phyloP scores from a whole-genome alignment of 345 rosid species.

The Schrenkiella parvula region DNA sequence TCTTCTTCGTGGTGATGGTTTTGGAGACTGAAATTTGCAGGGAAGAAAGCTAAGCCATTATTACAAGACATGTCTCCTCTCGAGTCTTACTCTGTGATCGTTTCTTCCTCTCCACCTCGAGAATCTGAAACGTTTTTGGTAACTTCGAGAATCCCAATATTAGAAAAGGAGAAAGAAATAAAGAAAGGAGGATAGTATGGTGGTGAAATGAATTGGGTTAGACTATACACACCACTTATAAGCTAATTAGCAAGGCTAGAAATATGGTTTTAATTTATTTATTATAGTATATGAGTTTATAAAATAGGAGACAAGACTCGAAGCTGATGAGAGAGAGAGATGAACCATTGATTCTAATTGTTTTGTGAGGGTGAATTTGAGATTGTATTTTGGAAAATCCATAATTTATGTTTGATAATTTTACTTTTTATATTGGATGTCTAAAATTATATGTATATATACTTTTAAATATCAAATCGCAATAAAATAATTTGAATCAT shows the following conservation, averaged over 20 bases:
- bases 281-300: conserved; percentile 2
- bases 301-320: conserved; percentile 10
- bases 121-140: not conserved
- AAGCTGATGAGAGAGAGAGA: not conserved
- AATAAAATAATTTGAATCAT: no score
- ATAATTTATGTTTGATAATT: not conserved
- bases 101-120: not conserved
- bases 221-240: conserved; percentile 24
- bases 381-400: not conserved
- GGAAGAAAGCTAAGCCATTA: conserved; percentile 85
- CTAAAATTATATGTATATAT: not conserved
- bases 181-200: not conserved
- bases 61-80: conserved; percentile 51
- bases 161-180: not conserved
- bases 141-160: not conserved
- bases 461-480: not conserved
- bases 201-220: conserved; percentile 23
- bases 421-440: not conserved
- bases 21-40: conserved; percentile 75
- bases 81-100: not conserved
- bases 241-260: conserved; percentile 3
- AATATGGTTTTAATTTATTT: conserved; percentile 6
- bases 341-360: not conserved
- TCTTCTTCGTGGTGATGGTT: conserved; percentile 60
- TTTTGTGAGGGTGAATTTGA: not conserved